A percentile compares a stretch with the other conserved stretches of the same genome.
Conservation (phyloP, 73 alveolate species). For the Tetrahymena elliotti region DNA sequence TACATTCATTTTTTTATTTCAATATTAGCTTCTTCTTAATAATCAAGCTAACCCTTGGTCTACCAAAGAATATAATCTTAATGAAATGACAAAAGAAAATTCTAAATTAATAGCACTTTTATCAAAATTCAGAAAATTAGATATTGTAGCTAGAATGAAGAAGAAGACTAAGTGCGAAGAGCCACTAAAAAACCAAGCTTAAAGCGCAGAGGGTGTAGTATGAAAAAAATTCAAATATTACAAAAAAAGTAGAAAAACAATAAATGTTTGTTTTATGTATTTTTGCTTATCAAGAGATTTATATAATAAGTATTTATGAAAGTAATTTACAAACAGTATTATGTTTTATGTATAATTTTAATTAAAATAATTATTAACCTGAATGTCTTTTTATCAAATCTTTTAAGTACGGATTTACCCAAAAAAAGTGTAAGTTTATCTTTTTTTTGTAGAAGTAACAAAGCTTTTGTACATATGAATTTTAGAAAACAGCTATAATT, state of each 20-base stretch:
- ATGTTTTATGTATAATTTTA: too few relatives aligned
- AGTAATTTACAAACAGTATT: too few relatives aligned
- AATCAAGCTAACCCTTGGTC: conserved; percentile 43
- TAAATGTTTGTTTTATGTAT: not conserved
- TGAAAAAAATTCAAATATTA: not conserved
- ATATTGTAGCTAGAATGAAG: not conserved
- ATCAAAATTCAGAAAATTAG: not conserved
- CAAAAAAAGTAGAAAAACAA: not conserved
- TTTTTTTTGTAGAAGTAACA: too few relatives aligned
- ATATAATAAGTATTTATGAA: too few relatives aligned
- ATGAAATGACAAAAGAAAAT: not conserved
- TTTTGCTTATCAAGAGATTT: not conserved
- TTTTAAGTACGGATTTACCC: too few relatives aligned
- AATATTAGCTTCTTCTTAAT: not conserved
- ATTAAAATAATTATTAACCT: too few relatives aligned
- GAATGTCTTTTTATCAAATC: too few relatives aligned
- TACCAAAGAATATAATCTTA: conserved; percentile 12
- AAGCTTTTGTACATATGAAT: not conserved
- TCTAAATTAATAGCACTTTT: not conserved
- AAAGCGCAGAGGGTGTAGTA: not conserved
- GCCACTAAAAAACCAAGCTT: not conserved
- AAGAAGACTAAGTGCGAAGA: not conserved
- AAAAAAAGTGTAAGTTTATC: too few relatives aligned
- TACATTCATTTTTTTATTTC: not conserved
- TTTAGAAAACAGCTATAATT: not conserved